Evolutionary conservation across 192 early-diverging fungal species (phyloP), one percentile per base, ranked within the genome.

Genomic region (Chytriomyces confervae): DNA sequence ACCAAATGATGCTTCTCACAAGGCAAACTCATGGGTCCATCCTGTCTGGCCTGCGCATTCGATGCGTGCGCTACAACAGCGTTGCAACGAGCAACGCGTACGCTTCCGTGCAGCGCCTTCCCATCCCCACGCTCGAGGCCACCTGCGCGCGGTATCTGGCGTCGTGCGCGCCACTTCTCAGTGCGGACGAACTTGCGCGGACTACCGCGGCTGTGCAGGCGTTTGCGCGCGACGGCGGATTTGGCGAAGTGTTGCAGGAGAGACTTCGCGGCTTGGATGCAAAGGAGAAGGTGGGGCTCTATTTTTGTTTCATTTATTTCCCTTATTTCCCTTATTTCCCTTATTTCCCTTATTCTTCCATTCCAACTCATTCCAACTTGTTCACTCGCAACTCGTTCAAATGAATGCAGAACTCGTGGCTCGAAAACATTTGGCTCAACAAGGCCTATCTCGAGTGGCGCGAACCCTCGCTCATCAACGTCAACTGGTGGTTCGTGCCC

Each of bases 101-200:
- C 48, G 43, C 48, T 23, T 8, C 53, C 67, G 77, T 98, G 23
- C 94, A 95, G 5, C 89, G 93, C 4, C 89, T 97, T 18, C 96
- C 97, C 2, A 87, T 99, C 65, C 97, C 96, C 8, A 78, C 90
- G 10, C 85, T 99, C 10, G 80, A 93, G 18, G 92, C 89, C 65
- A 95, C 95, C 0, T 84, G 87, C 7, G 80, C 88, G 23, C 94
- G 94, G 50, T 97, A 97, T 81, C 92, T 97, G 16, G 29, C 20
- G 47, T 18, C 85, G 81, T 88, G 95, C 51, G 85, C 89, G 50
- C 94, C 96, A 7, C 80, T 97, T 47, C 83, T 95, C 11, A 79
- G 79, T 8, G 45, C 80, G 7, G 79, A 83, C 7, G 93, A 96
- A 29, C 87, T 90, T 64, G 81, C 77, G 24, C 76, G 65, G 0